Conservation (phyloP, 2,329 filamentous ascomycete species). For the Alternaria sp. region DNA sequence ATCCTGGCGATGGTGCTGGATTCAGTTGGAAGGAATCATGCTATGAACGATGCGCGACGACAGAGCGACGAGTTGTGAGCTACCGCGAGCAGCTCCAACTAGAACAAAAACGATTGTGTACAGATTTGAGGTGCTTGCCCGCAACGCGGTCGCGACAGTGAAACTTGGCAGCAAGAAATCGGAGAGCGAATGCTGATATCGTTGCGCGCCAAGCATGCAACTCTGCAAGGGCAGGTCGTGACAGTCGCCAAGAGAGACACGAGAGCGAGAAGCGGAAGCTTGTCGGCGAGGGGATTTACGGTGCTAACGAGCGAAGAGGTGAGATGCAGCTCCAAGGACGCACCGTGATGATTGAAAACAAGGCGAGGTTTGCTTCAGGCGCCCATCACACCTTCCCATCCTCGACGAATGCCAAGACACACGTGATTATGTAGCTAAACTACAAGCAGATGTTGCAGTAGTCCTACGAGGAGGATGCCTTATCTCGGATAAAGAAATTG, state of each 20-base stretch:
- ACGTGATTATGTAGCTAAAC: background rate
- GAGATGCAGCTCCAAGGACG: background rate
- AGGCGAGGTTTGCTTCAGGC: background rate
- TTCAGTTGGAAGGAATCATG: background rate
- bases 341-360: background rate
- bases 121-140: background rate
- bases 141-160: background rate
- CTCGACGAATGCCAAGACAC: background rate
- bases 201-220: background rate
- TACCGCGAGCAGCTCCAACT: background rate
- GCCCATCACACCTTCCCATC: background rate
- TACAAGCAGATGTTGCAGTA: no score
- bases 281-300: accelerated
- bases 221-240: no score
- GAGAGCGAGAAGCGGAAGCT: background rate
- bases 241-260: background rate
- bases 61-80: background rate
- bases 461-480: no score
- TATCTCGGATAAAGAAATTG: no score
- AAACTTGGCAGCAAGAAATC: background rate
- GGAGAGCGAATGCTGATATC: background rate
- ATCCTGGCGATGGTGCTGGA: background rate
- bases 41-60: background rate
- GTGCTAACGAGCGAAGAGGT: background rate
- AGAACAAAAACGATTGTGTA: background rate